Base-by-base conservation (phyloP, 1,139 yeast species). In the Pichia sp. region DNA sequence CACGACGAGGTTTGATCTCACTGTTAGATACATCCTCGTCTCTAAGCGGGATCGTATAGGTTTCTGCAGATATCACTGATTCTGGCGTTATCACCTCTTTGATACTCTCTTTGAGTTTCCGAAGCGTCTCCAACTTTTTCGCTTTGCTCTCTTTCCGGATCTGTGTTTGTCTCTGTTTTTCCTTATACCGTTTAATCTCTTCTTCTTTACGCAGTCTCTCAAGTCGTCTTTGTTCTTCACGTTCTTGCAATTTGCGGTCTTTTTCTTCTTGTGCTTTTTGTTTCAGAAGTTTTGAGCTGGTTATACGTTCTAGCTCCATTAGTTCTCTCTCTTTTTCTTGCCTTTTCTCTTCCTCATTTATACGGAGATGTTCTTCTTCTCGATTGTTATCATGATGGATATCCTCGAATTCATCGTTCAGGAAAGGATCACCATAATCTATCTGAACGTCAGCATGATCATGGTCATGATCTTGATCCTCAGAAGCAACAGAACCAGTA, bases 1-100 rank as follows among this genome's bases (percentile, higher is more conserved):
- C 53, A 32, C 82, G 54, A 32, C 82, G 54, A 45, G 82, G 59
- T 16, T 25, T 19, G 27, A 29, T 29, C 7, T 27, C 27, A 6
- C 23, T 32, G 4, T 22, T 34, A 11, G 28, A 23, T 6, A 16
- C 22, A 23, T 26, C 22, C 16, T 26, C 27, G 22, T 29, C 40
- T 13, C 33, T 34, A 15, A 40, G 19, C 13, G 43, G 43, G 8
- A 39, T 23, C 16, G 25, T 30, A 11, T 29, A 10, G 5, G 42
- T 39, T 21, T 21, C 11, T 9, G 11, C 22, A 21, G 22, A 9
- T 21, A 9, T 21, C 8, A 21, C 8, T 11, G 22, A 21, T 21
- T 21, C 22, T 21, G 19, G n/a, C n/a, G n/a, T n/a, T n/a, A n/a
- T n/a, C n/a, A n/a, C n/a, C n/a, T n/a, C n/a, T n/a, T n/a, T n/a